Evolutionary conservation across 2,329 filamentous ascomycete species (phyloP).

Genomic region (Paradendryphiella salina): DNA sequence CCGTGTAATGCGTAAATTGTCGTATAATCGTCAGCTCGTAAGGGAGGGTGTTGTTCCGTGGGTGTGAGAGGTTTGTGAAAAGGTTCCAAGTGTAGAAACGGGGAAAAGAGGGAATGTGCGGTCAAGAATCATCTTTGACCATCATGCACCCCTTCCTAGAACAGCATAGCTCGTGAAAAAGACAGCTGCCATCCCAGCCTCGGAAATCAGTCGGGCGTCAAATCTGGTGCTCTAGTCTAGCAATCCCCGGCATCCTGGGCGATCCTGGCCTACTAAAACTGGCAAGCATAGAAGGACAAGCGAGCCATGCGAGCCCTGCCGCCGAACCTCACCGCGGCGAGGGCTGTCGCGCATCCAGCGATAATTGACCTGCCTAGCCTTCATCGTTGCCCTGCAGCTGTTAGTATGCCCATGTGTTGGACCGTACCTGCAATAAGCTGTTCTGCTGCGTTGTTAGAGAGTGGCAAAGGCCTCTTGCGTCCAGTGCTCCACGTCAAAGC

Average conservation of each 20-base stretch:
- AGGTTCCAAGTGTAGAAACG: slow-evolving; percentile 3
- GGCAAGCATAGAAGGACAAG: slow-evolving; percentile 24
- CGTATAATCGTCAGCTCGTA: neutral
- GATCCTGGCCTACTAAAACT: slow-evolving; percentile 10
- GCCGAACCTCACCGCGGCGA: slow-evolving; percentile 23
- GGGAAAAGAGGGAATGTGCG: slow-evolving; percentile 22
- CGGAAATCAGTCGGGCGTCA: slow-evolving; percentile 25
- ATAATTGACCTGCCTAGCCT: neutral
- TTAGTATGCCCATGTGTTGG: neutral
- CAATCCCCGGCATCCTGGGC: slow-evolving; percentile 14
- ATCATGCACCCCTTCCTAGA: slow-evolving; percentile 19
- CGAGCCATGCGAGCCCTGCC: slow-evolving; percentile 11
- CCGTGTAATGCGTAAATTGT: neutral
- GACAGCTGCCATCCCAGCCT: slow-evolving; percentile 22
- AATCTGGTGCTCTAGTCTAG: slow-evolving; percentile 19
- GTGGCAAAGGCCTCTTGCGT: slow-evolving; percentile 1
- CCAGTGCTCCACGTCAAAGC: slow-evolving; percentile 11
- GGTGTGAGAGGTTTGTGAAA: neutral
- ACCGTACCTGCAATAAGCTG: too few species aligned
- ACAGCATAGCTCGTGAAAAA: slow-evolving; percentile 26
- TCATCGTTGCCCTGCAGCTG: neutral
- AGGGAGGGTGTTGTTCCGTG: neutral
- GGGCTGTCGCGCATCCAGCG: slow-evolving; percentile 5
- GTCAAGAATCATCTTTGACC: slow-evolving; percentile 30
- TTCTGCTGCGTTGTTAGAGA: neutral